Evolutionary conservation across 176 grass and related monocot species (phyloP).

Genomic region (Ananas comosus): DNA sequence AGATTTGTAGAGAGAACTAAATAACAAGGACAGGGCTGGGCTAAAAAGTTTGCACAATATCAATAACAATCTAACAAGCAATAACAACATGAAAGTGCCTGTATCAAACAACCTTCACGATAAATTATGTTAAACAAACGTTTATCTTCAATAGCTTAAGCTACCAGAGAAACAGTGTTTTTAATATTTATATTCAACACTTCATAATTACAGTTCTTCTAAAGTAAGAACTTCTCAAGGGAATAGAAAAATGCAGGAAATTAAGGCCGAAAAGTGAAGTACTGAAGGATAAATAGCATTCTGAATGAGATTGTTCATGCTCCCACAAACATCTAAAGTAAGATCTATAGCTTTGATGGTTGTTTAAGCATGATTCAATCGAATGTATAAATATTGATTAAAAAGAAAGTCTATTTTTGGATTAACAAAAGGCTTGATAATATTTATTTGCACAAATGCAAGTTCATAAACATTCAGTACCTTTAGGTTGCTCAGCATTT

Average conservation of each 20-base stretch:
- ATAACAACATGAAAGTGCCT: background rate
- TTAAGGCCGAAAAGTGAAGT: background rate
- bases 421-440: too few relatives aligned
- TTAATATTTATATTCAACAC: too few relatives aligned
- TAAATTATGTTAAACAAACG: background rate
- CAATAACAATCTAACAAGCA: background rate
- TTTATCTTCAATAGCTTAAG: too few relatives aligned
- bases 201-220: too few relatives aligned
- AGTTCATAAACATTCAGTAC: slow-evolving; percentile 18
- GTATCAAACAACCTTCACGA: background rate
- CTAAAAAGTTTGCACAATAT: background rate
- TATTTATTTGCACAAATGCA: background rate
- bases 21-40: background rate
- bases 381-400: too few relatives aligned
- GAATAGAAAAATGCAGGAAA: background rate
- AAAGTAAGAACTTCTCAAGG: background rate
- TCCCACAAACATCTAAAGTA: background rate
- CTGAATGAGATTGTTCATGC: background rate
- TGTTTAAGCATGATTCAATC: too few relatives aligned
- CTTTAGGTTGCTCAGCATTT: slow-evolving; percentile 98
- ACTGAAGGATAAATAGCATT: background rate
- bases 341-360: background rate
- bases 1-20: background rate
- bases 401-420: too few relatives aligned
- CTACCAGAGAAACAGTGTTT: too few relatives aligned